Evolutionary conservation across 495 filamentous ascomycete genomes (phyloP).

Genomic region (Penicillium samsonianum): DNA sequence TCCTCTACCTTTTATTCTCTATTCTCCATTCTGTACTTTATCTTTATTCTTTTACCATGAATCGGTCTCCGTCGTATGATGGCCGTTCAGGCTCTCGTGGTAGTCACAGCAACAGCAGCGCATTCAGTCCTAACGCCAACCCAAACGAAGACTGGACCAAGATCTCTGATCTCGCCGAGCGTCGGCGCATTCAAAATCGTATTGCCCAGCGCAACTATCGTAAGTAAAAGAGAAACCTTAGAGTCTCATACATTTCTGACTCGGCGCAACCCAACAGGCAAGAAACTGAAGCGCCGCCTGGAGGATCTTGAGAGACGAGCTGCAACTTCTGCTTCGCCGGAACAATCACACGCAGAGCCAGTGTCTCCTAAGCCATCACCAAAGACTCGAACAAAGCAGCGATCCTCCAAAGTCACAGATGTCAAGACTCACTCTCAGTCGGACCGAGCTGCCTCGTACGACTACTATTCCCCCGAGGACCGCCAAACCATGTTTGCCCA

Average conservation of each 20-base stretch:
- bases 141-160: conserved; percentile 99
- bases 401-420: conserved; percentile 46
- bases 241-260: background rate
- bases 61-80: conserved; percentile 40
- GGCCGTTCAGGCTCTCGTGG: conserved; percentile 53
- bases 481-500: conserved; percentile 60
- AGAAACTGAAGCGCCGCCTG: conserved; percentile 97
- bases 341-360: conserved; percentile 60
- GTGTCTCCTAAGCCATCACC: conserved; percentile 48
- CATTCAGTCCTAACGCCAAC: conserved; percentile 94
- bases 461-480: conserved; percentile 49
- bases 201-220: conserved; percentile 99
- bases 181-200: conserved; percentile 92
- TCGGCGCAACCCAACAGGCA: conserved; percentile 59
- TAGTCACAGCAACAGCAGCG: conserved; percentile 81
- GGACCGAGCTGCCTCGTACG: conserved; percentile 34
- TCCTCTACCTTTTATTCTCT: background rate
- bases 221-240: conserved; percentile 50
- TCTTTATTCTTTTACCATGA: conserved; percentile 28
- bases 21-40: conserved; percentile 7
- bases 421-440: conserved; percentile 36
- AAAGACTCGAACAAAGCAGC: conserved; percentile 49
- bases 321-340: conserved; percentile 73
- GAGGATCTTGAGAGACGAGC: conserved; percentile 95
- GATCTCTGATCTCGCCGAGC: conserved; percentile 95